A percentile compares a stretch with the other conserved stretches of the same genome.
These are phyloP conservation scores for Scedosporium apiospermum DNA, from an alignment of 2,329 filamentous ascomycete species.

Conservation along the genomic window DNA sequence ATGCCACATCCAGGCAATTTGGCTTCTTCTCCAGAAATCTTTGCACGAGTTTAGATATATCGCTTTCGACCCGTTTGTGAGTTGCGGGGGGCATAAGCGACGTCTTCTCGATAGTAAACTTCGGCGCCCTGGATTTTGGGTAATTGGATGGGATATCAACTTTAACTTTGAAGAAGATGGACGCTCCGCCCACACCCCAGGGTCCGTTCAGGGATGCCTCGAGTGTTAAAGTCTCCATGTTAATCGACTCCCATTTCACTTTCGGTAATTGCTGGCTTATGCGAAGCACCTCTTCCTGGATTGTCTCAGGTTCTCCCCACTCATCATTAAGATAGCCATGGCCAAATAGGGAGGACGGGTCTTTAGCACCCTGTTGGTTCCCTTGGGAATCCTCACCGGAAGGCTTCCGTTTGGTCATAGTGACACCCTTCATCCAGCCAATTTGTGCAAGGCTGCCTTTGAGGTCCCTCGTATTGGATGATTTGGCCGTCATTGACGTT, in stretches of 20 bases:
- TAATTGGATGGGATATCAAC: constrained; percentile 52
- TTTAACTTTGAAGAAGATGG: constrained; percentile 53
- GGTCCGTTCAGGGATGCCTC: constrained; percentile 55
- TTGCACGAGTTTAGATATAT: constrained; percentile 46
- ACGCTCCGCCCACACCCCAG: constrained; percentile 47
- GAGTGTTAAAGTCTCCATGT: constrained; percentile 50
- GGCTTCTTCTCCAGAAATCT: constrained; percentile 47
- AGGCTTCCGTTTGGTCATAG: constrained; percentile 47
- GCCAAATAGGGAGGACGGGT: constrained; percentile 37
- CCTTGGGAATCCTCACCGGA: constrained; percentile 23
- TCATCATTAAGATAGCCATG: constrained; percentile 43
- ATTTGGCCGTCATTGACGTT: constrained; percentile 50
- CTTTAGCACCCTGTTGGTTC: constrained; percentile 41
- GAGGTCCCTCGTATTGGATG: constrained; percentile 26
- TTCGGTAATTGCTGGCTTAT: constrained; percentile 54
- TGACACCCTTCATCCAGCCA: constrained; percentile 61
- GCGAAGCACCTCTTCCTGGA: constrained; percentile 56
- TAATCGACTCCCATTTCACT: constrained; percentile 54
- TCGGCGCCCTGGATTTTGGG: constrained; percentile 46
- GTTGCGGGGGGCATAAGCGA: constrained; percentile 50
- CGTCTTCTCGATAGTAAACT: constrained; percentile 52
- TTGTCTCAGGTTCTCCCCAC: constrained; percentile 51
- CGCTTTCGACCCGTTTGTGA: constrained; percentile 39
- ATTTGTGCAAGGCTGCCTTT: constrained; percentile 49
- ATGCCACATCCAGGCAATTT: constrained; percentile 52